Evolutionary conservation across 768 basidiomycete genomes (phyloP).

Genomic region (Podaxis pistillaris): DNA sequence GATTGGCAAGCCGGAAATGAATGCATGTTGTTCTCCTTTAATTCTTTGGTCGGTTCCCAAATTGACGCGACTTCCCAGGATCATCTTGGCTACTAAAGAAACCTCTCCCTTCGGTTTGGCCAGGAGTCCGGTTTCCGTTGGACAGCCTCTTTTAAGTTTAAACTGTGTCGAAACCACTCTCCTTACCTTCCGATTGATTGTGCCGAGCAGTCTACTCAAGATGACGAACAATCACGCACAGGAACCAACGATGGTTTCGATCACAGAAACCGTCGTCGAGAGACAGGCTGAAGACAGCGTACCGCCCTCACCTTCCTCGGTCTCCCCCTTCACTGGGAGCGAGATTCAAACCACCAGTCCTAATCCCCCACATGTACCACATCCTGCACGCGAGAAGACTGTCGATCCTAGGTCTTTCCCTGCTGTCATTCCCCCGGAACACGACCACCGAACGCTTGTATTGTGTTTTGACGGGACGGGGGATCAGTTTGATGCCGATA

Average conservation of each 20-base stretch:
- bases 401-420: slow-evolving; percentile 24
- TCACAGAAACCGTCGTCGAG: slow-evolving; percentile 20
- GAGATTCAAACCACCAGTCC: slow-evolving; percentile 11
- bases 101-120: no score
- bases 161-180: neutral
- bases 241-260: slow-evolving; percentile 21
- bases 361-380: neutral
- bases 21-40: no score
- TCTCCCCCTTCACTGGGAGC: slow-evolving; percentile 8
- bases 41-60: no score
- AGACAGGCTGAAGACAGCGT: neutral
- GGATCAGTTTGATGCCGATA: slow-evolving; percentile 50
- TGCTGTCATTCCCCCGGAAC: slow-evolving; percentile 38
- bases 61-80: no score
- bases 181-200: neutral
- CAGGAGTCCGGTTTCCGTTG: no score
- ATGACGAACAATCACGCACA: slow-evolving; percentile 13
- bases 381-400: slow-evolving; percentile 16
- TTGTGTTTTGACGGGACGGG: slow-evolving; percentile 61
- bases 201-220: neutral
- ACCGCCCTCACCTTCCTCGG: slow-evolving; percentile 2
- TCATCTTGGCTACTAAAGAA: no score
- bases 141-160: no score
- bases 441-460: slow-evolving; percentile 41
- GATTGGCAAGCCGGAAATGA: no score